Evolutionary conservation across 2,329 filamentous ascomycete genomes (phyloP).

Genomic region (Colletotrichum liriopes): DNA sequence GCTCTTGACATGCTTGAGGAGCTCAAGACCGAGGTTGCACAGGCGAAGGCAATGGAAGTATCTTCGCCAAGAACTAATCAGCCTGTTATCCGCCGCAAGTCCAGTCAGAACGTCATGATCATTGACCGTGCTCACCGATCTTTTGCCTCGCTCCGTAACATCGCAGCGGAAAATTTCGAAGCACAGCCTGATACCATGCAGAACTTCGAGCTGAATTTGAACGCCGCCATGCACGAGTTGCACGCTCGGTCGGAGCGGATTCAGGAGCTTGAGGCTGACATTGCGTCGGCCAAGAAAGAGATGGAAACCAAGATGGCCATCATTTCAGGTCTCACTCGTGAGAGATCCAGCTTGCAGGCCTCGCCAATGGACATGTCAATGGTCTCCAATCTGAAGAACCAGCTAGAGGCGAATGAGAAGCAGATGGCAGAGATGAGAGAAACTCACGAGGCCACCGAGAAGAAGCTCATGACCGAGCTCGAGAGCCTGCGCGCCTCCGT

Average conservation of each 20-base stretch:
- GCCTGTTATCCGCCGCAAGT: conserved; percentile 92
- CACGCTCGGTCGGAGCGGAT: conserved; percentile 90
- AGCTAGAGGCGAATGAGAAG: conserved; percentile 88
- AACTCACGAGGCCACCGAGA: conserved; percentile 80
- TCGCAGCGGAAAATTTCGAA: conserved; percentile 90
- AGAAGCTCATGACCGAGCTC: conserved; percentile 81
- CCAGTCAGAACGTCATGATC: conserved; percentile 88
- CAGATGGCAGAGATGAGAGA: conserved; percentile 83
- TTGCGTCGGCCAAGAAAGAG: conserved; percentile 88
- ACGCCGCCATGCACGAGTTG: conserved; percentile 92
- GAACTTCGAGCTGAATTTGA: conserved; percentile 92
- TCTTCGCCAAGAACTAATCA: conserved; percentile 76
- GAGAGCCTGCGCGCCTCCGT: conserved; percentile 75
- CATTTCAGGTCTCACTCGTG: conserved; percentile 93
- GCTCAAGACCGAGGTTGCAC: conserved; percentile 88
- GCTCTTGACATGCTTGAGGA: conserved; percentile 90
- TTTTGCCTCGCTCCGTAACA: conserved; percentile 89
- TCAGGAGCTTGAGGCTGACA: conserved; percentile 88
- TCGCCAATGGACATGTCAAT: conserved; percentile 93
- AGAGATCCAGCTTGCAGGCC: conserved; percentile 88
- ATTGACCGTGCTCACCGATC: conserved; percentile 94
- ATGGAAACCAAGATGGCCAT: conserved; percentile 98
- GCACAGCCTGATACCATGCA: conserved; percentile 87
- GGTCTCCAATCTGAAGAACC: conserved; percentile 87
- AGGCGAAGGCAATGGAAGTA: conserved; percentile 74